Conservation (phyloP, 2,329 filamentous ascomycete species). For the Epichloe glyceriae region DNA sequence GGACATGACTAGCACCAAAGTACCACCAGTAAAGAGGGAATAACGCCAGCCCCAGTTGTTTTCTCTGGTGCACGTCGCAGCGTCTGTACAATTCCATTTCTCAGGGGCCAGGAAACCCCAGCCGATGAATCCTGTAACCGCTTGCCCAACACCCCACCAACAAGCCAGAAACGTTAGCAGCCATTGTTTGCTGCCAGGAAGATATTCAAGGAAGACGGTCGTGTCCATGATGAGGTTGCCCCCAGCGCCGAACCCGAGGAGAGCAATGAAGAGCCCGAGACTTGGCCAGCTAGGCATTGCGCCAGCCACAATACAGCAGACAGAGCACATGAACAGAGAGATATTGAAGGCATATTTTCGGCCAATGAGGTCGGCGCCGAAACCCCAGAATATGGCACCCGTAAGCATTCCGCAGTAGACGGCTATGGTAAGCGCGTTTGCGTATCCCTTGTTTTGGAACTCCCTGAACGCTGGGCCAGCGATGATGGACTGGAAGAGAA, state of each 20-base stretch:
- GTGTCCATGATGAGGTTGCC: slow-evolving; percentile 39
- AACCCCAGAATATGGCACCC: slow-evolving; percentile 55
- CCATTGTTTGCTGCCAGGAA: slow-evolving; percentile 34
- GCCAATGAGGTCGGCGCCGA: slow-evolving; percentile 54
- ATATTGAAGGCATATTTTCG: slow-evolving; percentile 56
- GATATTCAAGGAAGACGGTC: slow-evolving; percentile 38
- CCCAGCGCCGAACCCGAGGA: slow-evolving; percentile 48
- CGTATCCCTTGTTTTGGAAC: slow-evolving; percentile 42
- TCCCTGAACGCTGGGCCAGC: slow-evolving; percentile 44
- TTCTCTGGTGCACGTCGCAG: slow-evolving; percentile 30
- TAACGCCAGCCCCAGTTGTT: slow-evolving; percentile 39
- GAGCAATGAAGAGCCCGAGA: slow-evolving; percentile 48
- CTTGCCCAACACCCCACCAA: slow-evolving; percentile 41
- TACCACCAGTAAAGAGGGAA: slow-evolving; percentile 31
- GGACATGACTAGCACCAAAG: slow-evolving; percentile 30
- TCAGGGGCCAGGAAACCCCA: slow-evolving; percentile 37
- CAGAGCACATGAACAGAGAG: slow-evolving; percentile 48
- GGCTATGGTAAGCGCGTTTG: slow-evolving; percentile 46
- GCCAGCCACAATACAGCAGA: slow-evolving; percentile 48
- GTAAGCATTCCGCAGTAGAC: slow-evolving; percentile 42
- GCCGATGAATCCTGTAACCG: slow-evolving; percentile 30
- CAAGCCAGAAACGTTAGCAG: slow-evolving; percentile 31
- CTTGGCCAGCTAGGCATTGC: slow-evolving; percentile 53
- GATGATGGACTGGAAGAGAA: slow-evolving; percentile 49
- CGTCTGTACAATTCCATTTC: slow-evolving; percentile 27